phyloP scores from a whole-genome alignment of 345 rosid species.

The Aegle marmelos region DNA sequence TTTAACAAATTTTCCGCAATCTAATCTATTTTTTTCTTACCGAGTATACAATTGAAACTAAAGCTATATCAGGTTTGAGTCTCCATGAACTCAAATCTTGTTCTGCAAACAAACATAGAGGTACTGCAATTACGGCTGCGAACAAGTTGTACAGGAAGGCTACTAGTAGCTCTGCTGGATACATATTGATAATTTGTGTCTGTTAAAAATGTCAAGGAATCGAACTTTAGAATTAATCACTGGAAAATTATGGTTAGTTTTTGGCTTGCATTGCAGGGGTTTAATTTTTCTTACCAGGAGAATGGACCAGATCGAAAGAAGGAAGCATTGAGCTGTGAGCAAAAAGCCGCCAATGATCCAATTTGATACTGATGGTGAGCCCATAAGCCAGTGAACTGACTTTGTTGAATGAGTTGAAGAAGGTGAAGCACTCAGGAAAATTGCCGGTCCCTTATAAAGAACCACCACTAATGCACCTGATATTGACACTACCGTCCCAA shows the following conservation, averaged over 20 bases:
- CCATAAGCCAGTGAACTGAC: background rate
- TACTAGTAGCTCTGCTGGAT: constrained; percentile 35
- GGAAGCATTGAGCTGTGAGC: constrained; percentile 14
- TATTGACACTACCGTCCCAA: constrained; percentile 31
- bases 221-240: background rate
- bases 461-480: constrained; percentile 33
- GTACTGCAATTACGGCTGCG: constrained; percentile 27
- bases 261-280: background rate
- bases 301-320: constrained; percentile 22
- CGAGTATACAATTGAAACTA: constrained; percentile 32
- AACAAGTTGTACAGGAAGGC: constrained; percentile 30
- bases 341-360: constrained; percentile 36
- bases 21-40: constrained; percentile 19
- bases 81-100: constrained; percentile 30
- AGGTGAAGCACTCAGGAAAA: background rate
- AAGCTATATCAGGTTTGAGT: constrained; percentile 28
- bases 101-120: constrained; percentile 39
- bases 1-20: background rate
- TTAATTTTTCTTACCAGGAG: constrained; percentile 24
- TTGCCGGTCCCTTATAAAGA: constrained; percentile 30
- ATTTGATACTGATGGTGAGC: constrained; percentile 6
- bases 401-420: background rate
- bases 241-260: background rate
- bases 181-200: constrained; percentile 41
- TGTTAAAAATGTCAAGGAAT: background rate